A percentile compares a stretch with the other conserved stretches of the same genome.
Evolutionary conservation across 2,329 filamentous ascomycete species (phyloP).

Genomic region (Colletotrichum shisoi): DNA sequence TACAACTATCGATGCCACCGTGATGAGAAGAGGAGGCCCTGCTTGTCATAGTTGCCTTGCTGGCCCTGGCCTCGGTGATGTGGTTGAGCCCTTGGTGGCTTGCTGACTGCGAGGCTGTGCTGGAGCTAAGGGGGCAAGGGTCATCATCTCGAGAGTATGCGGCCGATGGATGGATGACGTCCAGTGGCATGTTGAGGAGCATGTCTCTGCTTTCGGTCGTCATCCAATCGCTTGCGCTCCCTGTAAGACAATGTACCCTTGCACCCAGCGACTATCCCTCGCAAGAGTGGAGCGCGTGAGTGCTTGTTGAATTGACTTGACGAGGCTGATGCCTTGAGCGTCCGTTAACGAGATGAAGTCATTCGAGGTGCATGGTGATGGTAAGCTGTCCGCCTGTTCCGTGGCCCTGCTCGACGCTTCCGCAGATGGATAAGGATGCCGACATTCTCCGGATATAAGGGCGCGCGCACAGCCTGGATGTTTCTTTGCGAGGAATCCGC

Average conservation of each 20-base stretch:
- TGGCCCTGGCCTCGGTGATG: conserved; percentile 22
- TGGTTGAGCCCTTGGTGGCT: conserved; percentile 38
- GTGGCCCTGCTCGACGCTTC: neutral
- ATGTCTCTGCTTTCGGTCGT: conserved; percentile 30
- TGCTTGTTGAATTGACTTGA: conserved; percentile 4
- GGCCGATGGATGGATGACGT: conserved; percentile 1
- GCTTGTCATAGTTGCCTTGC: conserved; percentile 6
- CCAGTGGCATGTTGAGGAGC: conserved; percentile 29
- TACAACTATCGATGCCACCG: conserved; percentile 30
- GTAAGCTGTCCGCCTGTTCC: conserved; percentile 5
- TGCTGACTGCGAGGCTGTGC: conserved; percentile 39
- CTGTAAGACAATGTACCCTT: conserved; percentile 28
- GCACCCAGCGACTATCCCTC: conserved; percentile 32
- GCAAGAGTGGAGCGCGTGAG: conserved; percentile 21
- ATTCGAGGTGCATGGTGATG: conserved; percentile 20
- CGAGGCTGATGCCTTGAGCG: conserved; percentile 26
- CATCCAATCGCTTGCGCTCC: conserved; percentile 40
- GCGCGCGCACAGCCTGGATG: neutral
- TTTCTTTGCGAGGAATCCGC: conserved; percentile 13
- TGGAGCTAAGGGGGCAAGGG: conserved; percentile 33
- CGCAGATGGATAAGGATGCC: neutral
- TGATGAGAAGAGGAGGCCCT: conserved; percentile 18
- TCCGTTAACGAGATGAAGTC: conserved; percentile 16
- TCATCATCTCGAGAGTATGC: conserved; percentile 11
- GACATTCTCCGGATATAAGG: conserved; percentile 1